These are phyloP conservation scores for Zalaria obscura DNA, from an alignment of 2,329 filamentous ascomycete species.

Conservation along the genomic window DNA sequence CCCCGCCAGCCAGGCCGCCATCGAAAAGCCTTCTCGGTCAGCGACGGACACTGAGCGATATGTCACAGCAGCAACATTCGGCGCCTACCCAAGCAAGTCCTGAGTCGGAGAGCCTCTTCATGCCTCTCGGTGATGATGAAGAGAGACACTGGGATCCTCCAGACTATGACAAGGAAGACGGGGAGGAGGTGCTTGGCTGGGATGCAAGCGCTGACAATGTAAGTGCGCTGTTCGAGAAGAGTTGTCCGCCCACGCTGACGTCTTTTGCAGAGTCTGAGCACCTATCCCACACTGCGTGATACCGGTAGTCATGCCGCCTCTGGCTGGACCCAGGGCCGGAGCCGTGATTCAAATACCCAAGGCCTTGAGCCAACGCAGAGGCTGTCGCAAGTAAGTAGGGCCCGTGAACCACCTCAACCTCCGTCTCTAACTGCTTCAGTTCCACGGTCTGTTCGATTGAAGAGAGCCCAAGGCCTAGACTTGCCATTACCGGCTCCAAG, in stretches of 20 bases:
- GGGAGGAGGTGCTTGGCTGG: constrained; percentile 58
- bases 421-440: constrained; percentile 12
- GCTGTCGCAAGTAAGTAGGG: constrained; percentile 48
- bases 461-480: neutral
- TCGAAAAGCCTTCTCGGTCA: constrained; percentile 7
- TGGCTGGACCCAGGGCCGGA: constrained; percentile 5
- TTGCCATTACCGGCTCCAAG: too few relatives aligned
- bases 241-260: neutral
- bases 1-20: constrained; percentile 6
- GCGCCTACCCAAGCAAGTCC: constrained; percentile 41
- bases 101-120: constrained; percentile 55
- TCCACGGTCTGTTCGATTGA: constrained; percentile 25
- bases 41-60: constrained; percentile 10
- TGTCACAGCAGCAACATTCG: constrained; percentile 7
- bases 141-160: constrained; percentile 61
- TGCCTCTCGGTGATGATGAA: constrained; percentile 53
- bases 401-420: constrained; percentile 13
- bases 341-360: constrained; percentile 11
- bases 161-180: constrained; percentile 48
- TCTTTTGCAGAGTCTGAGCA: constrained; percentile 14
- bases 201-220: constrained; percentile 53
- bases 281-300: constrained; percentile 31
- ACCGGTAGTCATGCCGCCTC: constrained; percentile 14
- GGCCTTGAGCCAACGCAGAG: constrained; percentile 59
- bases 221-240: constrained; percentile 17